Percentiles rank a stretch among this genome's conserved stretches.
Evolutionary conservation across 1,139 yeast species (phyloP).

Genomic region (Blastobotrys illinoisensis): DNA sequence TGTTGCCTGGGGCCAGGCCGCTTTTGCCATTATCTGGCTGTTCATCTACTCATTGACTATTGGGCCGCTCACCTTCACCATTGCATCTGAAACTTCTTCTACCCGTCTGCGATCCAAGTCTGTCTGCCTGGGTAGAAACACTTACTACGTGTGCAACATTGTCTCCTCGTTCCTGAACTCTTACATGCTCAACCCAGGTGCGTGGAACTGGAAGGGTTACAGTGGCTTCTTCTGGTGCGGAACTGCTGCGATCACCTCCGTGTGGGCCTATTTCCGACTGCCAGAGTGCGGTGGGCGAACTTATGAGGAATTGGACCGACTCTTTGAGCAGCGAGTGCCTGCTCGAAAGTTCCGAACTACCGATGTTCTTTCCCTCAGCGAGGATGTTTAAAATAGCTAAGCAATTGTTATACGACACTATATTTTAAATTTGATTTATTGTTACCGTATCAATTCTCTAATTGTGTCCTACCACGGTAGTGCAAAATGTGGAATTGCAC

Average conservation of each 20-base stretch:
- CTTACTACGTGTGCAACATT: conserved; percentile 39
- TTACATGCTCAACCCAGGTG: conserved; percentile 52
- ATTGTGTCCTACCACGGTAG: too few relatives aligned
- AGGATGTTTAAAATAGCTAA: neutral
- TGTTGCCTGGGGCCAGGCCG: conserved; percentile 15
- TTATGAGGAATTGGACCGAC: conserved; percentile 49
- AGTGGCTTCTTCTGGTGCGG: conserved; percentile 55
- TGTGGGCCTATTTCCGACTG: conserved; percentile 46
- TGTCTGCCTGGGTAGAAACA: conserved; percentile 47
- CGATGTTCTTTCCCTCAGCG: conserved; percentile 10
- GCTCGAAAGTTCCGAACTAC: conserved; percentile 42
- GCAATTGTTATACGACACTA: neutral
- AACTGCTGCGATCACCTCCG: conserved; percentile 30
- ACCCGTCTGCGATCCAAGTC: conserved; percentile 50
- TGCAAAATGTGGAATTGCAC: too few relatives aligned
- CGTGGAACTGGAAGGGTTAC: conserved; percentile 54
- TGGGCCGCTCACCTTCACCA: conserved; percentile 53
- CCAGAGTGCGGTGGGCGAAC: conserved; percentile 57
- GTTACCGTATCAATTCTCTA: too few relatives aligned
- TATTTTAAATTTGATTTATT: neutral
- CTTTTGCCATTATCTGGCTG: conserved; percentile 21
- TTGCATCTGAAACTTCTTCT: conserved; percentile 52
- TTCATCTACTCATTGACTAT: conserved; percentile 44
- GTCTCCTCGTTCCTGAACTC: conserved; percentile 42
- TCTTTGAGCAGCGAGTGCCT: conserved; percentile 33